Percentiles rank a stretch among this genome's conserved stretches.
Evolutionary conservation across 768 basidiomycete genomes (phyloP).

Genomic region (Mrakia blollopis): DNA sequence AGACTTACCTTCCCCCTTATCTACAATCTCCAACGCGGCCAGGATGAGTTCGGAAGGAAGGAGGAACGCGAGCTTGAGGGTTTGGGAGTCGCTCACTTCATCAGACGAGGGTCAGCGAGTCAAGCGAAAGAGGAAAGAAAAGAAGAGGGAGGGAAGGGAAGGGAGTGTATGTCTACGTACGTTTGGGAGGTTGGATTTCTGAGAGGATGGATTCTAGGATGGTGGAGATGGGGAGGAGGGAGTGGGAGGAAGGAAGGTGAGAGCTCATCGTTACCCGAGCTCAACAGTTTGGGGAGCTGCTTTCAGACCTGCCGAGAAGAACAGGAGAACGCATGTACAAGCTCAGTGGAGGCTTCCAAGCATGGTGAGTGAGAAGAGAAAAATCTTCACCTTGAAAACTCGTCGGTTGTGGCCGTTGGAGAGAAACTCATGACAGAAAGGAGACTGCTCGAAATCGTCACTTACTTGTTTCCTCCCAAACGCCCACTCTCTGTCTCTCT

Average conservation of each 20-base stretch:
- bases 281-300: not conserved
- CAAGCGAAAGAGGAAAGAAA: not conserved
- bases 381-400: not conserved
- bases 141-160: not conserved
- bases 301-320: not conserved
- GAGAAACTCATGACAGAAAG: too few relatives aligned
- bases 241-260: not conserved
- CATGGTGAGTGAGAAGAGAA: not conserved
- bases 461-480: not conserved
- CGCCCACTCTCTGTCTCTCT: not conserved
- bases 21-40: conserved; percentile 19
- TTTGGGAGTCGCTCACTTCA: conserved; percentile 8
- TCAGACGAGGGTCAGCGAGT: too few relatives aligned
- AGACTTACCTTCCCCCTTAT: conserved; percentile 12
- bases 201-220: not conserved
- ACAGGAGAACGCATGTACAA: not conserved
- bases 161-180: not conserved
- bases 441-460: not conserved
- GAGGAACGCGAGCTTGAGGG: conserved; percentile 19
- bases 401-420: not conserved
- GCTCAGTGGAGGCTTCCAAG: not conserved
- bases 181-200: not conserved
- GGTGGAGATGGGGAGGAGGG: not conserved
- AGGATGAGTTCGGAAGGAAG: conserved; percentile 11
- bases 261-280: not conserved